These are phyloP conservation scores for Psidium guajava DNA, from an alignment of 345 rosid genomes.

Conservation along the genomic window DNA sequence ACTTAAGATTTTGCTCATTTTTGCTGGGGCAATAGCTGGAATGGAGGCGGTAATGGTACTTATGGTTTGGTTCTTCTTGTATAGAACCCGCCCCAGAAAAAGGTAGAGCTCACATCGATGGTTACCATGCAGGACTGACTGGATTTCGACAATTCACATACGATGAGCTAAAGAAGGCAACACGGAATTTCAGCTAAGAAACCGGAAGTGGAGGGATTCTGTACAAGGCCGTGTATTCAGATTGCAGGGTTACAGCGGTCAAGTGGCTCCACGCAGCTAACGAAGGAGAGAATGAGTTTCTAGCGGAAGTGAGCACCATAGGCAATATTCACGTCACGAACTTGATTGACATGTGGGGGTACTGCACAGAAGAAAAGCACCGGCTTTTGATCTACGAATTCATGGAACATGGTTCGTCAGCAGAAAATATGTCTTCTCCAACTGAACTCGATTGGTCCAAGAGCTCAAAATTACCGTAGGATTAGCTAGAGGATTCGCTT, in stretches of 20 bases:
- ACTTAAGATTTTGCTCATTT: background rate
- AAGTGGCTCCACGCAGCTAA: conserved; percentile 9
- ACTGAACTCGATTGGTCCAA: too few species aligned
- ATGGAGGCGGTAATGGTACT: background rate
- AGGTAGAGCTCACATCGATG: background rate
- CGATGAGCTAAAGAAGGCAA: too few species aligned
- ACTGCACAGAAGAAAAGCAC: conserved; percentile 7
- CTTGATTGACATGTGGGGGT: conserved; percentile 18
- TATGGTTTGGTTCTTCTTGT: conserved; percentile 1
- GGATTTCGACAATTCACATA: too few species aligned
- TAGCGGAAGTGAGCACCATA: conserved; percentile 16
- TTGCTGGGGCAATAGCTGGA: background rate
- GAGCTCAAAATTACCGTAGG: too few species aligned
- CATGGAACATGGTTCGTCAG: too few species aligned
- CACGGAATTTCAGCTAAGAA: too few species aligned
- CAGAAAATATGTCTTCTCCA: too few species aligned
- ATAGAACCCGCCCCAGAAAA: background rate
- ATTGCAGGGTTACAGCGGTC: background rate
- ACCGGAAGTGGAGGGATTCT: too few species aligned
- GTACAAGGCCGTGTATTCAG: too few species aligned
- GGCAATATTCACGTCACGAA: conserved; percentile 15
- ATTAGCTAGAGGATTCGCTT: too few species aligned
- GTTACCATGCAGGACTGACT: too few species aligned
- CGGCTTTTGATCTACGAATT: too few species aligned
- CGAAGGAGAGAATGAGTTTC: conserved; percentile 15